phyloP scores from a whole-genome alignment of 805 yeast genomes.

The Dipodascus geniculatus region DNA sequence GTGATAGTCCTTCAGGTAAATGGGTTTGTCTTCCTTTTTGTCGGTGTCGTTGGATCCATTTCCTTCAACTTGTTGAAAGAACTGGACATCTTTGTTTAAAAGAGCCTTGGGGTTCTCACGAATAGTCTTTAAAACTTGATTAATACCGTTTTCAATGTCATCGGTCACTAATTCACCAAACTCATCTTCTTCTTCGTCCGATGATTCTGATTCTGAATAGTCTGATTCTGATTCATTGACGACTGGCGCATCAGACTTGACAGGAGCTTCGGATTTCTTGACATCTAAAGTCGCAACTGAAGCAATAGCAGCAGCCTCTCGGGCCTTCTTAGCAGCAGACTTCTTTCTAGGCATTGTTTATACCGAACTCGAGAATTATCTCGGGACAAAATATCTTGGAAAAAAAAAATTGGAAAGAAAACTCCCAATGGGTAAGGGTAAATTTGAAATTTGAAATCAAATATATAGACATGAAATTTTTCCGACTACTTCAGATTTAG shows the following conservation, averaged over 20 bases:
- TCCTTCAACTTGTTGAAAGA: conserved; percentile 57
- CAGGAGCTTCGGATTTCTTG: neutral
- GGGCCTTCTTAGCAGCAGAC: conserved; percentile 67
- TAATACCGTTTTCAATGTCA: conserved; percentile 72
- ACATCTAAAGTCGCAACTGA: neutral
- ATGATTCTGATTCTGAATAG: conserved; percentile 27
- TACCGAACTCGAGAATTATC: neutral
- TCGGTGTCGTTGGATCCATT: conserved; percentile 15
- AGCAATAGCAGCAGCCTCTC: conserved; percentile 27
- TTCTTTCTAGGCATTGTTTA: conserved; percentile 73
- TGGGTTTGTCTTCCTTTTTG: conserved; percentile 48
- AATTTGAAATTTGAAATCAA: neutral
- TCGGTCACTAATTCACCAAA: conserved; percentile 79
- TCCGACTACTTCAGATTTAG: neutral
- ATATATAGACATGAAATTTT: neutral
- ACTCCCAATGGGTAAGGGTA: conserved; percentile 1
- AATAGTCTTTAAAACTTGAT: conserved; percentile 58
- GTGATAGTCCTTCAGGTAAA: conserved; percentile 87
- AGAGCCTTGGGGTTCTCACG: conserved; percentile 52
- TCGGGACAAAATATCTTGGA: neutral
- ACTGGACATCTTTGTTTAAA: conserved; percentile 55
- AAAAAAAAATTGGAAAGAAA: neutral
- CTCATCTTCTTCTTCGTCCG: conserved; percentile 76
- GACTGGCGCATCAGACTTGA: neutral
- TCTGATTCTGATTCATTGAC: conserved; percentile 12